A percentile compares a stretch with the other conserved stretches of the same genome.
phyloP scores from a whole-genome alignment of 2,329 filamentous ascomycete genomes.

The Lasiodiplodia hormozganensis region DNA sequence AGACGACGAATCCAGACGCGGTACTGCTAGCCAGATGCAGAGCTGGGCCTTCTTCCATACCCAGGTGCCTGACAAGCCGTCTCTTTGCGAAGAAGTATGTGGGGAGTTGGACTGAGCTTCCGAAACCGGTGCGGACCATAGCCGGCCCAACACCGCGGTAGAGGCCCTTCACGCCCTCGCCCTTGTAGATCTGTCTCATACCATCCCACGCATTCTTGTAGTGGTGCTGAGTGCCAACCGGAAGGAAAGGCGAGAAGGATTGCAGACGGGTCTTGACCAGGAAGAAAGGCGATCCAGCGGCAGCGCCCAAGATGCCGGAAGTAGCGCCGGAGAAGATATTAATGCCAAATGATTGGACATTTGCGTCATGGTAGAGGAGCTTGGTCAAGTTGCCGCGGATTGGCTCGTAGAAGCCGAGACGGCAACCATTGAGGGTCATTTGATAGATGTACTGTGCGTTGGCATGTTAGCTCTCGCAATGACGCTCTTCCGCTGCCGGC shows the following conservation, averaged over 20 bases:
- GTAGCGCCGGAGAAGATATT: conserved; percentile 93
- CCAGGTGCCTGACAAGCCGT: conserved; percentile 78
- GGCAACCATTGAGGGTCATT: conserved; percentile 93
- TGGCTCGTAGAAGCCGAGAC: conserved; percentile 96
- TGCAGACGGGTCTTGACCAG: conserved; percentile 96
- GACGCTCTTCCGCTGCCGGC: conserved; percentile 6
- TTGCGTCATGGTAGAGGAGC: conserved; percentile 73
- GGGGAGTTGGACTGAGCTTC: conserved; percentile 92
- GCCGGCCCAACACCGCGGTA: conserved; percentile 92
- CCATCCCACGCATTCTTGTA: conserved; percentile 89
- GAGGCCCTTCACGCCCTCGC: conserved; percentile 79
- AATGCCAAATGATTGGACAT: conserved; percentile 83
- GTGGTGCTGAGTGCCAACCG: conserved; percentile 94
- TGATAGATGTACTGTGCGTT: conserved; percentile 82
- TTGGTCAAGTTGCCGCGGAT: conserved; percentile 76
- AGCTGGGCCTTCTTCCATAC: conserved; percentile 88
- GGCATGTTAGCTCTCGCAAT: conserved; percentile 30
- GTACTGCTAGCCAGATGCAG: conserved; percentile 90
- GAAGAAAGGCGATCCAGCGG: conserved; percentile 96
- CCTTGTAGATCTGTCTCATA: conserved; percentile 75
- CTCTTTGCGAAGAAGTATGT: conserved; percentile 99
- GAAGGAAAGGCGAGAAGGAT: conserved; percentile 89
- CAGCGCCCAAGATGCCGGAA: conserved; percentile 89
- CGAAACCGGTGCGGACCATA: conserved; percentile 95
- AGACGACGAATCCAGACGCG: conserved; percentile 92